Evolutionary conservation across 768 basidiomycete genomes (phyloP), one percentile per base, ranked within the genome.

Genomic region (Termitomyces titanicus): DNA sequence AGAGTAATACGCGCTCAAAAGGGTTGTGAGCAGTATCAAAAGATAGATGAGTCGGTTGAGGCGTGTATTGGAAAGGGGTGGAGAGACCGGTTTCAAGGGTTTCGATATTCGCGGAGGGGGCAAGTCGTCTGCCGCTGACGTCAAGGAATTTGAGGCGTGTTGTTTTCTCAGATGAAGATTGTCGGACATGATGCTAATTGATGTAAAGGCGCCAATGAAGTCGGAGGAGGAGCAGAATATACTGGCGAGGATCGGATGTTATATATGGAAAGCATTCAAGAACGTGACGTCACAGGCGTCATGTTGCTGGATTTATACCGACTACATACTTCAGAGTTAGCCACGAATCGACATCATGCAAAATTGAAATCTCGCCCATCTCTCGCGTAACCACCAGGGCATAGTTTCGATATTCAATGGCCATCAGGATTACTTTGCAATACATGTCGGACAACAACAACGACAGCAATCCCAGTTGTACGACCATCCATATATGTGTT

Each of bases 41-140:
- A 72, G 55, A 64, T 85, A 84, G 34, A 83, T 76, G 66, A 88
- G 74, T 20, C 66, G 74, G 59, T 61, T 57, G 22, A 84, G 72
- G n/a, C 77, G 70, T 3, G 75, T 72, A 35, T 72, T 63, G 20
- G 72, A 66, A 25, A 81, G 68, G 8, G 82, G 82, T 5, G 76
- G 75, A 0, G 74, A 70, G 60, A 82, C 80, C 13, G 57, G 59
- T 17, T 51, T 63, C 7, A 73, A 42, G 2, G 61, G 51, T 29
- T 59, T 55, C 6, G 25, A 48, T 20, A 60, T 57, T 27, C 68
- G 69, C 15, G 68, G 63, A 25, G 70, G 69, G 3, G 74, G 73
- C 10, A 73, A 61, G 27, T 61, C 51, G 37, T 49, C 50, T 15
- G 56, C 50, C 3, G 49, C 54, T 13, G 45, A 24, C 22, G 59